These are phyloP conservation scores for Stenogyne calaminthoides DNA, from an alignment of 305 asterid genomes.

Conservation along the genomic window DNA sequence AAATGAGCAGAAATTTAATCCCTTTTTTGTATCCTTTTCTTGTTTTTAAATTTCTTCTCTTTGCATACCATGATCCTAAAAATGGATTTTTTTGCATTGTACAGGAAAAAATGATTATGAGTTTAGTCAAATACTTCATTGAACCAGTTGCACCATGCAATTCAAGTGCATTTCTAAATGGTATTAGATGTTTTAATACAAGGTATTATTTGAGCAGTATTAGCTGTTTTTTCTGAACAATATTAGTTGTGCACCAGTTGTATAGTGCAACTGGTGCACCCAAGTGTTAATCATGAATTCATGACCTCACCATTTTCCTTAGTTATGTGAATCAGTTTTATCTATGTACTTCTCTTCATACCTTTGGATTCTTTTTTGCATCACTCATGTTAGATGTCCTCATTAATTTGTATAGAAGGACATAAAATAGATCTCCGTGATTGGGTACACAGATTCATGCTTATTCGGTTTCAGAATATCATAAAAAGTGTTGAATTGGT, in stretches of 20 bases:
- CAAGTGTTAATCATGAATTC: not conserved
- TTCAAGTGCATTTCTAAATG: too few relatives aligned
- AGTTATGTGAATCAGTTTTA: not conserved
- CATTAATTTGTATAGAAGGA: not conserved
- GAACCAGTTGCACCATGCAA: too few relatives aligned
- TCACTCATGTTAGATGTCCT: not conserved
- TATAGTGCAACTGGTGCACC: too few relatives aligned
- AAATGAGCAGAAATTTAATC: not conserved
- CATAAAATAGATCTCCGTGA: not conserved
- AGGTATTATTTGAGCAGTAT: too few relatives aligned
- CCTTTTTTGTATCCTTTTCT: not conserved
- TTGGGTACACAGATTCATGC: slow-evolving; percentile 5
- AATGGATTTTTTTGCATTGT: not conserved
- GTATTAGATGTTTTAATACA: too few relatives aligned
- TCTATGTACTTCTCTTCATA: not conserved
- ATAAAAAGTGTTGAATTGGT: not conserved
- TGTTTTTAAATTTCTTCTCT: not conserved
- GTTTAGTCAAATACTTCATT: too few relatives aligned
- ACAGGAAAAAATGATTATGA: not conserved
- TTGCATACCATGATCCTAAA: not conserved
- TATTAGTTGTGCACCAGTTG: too few relatives aligned
- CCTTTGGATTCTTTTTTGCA: not conserved
- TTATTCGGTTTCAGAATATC: not conserved
- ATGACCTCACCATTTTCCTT: not conserved
- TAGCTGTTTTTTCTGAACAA: too few relatives aligned